Evolutionary conservation across 1,284 basidiomycete species (phyloP).

Genomic region (Agroathelia rolfsii): DNA sequence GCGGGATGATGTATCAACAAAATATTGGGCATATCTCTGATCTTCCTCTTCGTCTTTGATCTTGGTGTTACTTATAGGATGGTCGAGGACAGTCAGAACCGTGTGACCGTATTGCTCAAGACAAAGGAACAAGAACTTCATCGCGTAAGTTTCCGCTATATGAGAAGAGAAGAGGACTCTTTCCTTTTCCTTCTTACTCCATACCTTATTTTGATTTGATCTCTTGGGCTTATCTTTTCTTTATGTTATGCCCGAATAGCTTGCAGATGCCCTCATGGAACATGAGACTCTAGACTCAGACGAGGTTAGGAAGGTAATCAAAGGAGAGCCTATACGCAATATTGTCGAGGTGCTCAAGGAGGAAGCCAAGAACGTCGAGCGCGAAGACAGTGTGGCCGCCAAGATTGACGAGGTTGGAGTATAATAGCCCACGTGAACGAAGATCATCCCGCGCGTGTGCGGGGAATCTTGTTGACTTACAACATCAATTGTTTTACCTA

Average conservation of each 20-base stretch:
- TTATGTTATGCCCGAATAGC: slow-evolving; percentile 30
- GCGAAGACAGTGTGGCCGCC: too few relatives aligned
- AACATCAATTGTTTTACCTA: too few relatives aligned
- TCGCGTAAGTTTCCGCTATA: slow-evolving; percentile 40
- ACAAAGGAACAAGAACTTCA: slow-evolving; percentile 74
- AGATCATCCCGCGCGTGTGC: too few relatives aligned
- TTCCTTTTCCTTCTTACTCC: slow-evolving; percentile 4
- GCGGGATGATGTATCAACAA: too few relatives aligned
- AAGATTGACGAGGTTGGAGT: too few relatives aligned
- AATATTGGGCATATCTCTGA: too few relatives aligned
- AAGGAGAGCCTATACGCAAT: slow-evolving; percentile 66
- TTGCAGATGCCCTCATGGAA: slow-evolving; percentile 83
- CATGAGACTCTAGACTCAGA: slow-evolving; percentile 86
- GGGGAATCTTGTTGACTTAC: too few relatives aligned
- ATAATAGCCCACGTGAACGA: too few relatives aligned
- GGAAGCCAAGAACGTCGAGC: too few relatives aligned
- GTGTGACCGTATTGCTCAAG: slow-evolving; percentile 62
- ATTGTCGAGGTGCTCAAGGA: slow-evolving; percentile 55
- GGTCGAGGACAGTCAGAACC: slow-evolving; percentile 63
- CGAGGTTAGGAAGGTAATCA: slow-evolving; percentile 80
- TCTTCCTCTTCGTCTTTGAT: too few relatives aligned
- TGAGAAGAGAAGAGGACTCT: too few relatives aligned
- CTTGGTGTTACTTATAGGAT: too few relatives aligned
- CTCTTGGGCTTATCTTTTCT: slow-evolving; percentile 12
- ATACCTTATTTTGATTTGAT: slow-evolving; percentile 9